Evolutionary conservation across 306 rosid species (phyloP).

Genomic region (Casuarina glauca): DNA sequence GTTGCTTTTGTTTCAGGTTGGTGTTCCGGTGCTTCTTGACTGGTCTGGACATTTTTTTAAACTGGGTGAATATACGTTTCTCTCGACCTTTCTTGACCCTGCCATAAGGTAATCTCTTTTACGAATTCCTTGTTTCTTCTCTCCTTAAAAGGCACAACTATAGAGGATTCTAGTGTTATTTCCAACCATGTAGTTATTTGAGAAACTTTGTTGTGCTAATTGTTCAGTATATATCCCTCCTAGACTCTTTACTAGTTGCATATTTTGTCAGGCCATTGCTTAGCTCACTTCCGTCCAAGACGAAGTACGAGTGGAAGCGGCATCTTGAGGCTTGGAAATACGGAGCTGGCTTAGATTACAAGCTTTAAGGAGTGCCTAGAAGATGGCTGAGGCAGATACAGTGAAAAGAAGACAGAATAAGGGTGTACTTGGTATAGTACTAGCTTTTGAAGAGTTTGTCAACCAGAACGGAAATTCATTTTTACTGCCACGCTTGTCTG

Average conservation of each 20-base stretch:
- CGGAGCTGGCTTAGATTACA: conserved; percentile 93
- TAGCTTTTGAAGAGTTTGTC: neutral
- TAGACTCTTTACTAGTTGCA: conserved; percentile 20
- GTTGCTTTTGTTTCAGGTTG: conserved; percentile 56
- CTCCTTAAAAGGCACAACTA: neutral
- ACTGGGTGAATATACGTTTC: conserved; percentile 78
- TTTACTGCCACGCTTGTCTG: neutral
- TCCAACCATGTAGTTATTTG: conserved; percentile 7
- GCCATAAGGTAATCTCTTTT: conserved; percentile 56
- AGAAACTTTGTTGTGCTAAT: neutral
- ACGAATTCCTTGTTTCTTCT: neutral
- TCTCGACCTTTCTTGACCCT: conserved; percentile 72
- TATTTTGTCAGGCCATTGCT: conserved; percentile 56
- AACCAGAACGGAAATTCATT: conserved; percentile 1
- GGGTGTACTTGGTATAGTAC: neutral
- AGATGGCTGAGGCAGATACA: conserved; percentile 4
- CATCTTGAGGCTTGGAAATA: conserved; percentile 92
- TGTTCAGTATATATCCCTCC: neutral
- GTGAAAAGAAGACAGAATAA: neutral
- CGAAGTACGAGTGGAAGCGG: conserved; percentile 67
- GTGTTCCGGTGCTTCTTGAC: conserved; percentile 78
- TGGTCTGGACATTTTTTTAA: conserved; percentile 82
- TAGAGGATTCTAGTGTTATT: neutral
- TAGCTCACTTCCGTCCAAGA: conserved; percentile 52
- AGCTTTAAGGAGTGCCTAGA: conserved; percentile 41